Base-by-base conservation (phyloP, 2,329 filamentous ascomycete species). In the Colletotrichum filicis region DNA sequence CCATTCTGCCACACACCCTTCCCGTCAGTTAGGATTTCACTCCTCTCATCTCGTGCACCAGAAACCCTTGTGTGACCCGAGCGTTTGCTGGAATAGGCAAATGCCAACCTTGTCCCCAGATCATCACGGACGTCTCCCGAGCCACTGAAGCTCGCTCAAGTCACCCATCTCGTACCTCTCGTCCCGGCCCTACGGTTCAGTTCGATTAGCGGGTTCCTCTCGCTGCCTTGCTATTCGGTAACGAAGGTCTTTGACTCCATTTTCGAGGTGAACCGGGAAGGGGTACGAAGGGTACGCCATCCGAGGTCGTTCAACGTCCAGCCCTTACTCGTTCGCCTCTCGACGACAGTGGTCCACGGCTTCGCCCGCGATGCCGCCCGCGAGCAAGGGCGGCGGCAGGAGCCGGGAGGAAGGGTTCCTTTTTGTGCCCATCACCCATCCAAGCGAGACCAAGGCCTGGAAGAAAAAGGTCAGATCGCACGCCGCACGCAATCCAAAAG, bases 351-450 rank as follows among this genome's bases (percentile, higher is more conserved):
- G n/a, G 12, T 49, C 26, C 35, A 19, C 24, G 24, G 24, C 22
- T 22, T 49, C 46, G 14, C 24, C 56, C 56, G 58, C 55, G 28
- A 64, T 71, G 63, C 46, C 70, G 60, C n/a, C 22, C 26, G 28
- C 55, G 32, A 24, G n/a, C 26, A 64, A 30, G 35, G 55, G 56
- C 37, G 37, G 37, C 37, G 37, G 37, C 53, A 22, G 2, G 16
- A 35, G 16, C 22, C 49, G 37, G 16, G 24, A 61, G 16, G 68
- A 58, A 7, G 63, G 32, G 19, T 74, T 78, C 26, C 67, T 73
- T n/a, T 78, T 76, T 58, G 72, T 76, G 35, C 74, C 73, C 11
- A 61, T 78, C 16, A 70, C 75, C 2, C 66, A 74, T 19, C 74
- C 77, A 9, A 57, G 24, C 53, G 75, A 76, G 12, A 67, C 64